Percentiles rank a stretch among this genome's conserved stretches.
Evolutionary conservation across 2,329 filamentous ascomycete genomes (phyloP).

Genomic region (Fusarium sp.): DNA sequence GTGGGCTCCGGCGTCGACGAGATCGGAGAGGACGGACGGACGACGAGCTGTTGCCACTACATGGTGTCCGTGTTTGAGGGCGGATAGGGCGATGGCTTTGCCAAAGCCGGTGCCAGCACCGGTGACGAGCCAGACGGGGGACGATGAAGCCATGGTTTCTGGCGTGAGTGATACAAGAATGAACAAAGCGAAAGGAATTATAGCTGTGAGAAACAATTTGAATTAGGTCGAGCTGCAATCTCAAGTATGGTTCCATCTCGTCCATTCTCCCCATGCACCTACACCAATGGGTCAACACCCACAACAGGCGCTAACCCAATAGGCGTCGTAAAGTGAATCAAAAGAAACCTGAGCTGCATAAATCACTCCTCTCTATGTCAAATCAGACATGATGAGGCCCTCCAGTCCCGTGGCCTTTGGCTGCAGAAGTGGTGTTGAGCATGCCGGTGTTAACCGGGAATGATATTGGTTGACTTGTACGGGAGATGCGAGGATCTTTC

Average conservation of each 20-base stretch:
- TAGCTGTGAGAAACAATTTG: background rate
- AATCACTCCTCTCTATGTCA: background rate
- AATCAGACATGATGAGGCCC: background rate
- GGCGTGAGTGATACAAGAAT: no score
- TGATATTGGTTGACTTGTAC: background rate
- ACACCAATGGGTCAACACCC: background rate
- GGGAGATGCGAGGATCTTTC: background rate
- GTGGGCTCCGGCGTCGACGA: conserved; percentile 16
- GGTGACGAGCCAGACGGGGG: conserved; percentile 60
- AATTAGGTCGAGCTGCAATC: background rate
- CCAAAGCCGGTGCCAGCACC: conserved; percentile 61
- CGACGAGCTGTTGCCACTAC: conserved; percentile 59
- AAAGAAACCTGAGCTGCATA: background rate
- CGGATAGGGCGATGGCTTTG: conserved; percentile 55
- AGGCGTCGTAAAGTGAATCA: background rate
- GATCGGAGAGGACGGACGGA: conserved; percentile 26
- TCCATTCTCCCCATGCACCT: background rate
- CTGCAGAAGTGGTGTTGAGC: background rate
- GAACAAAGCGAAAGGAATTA: background rate
- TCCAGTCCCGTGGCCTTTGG: background rate
- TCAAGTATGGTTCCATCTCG: background rate
- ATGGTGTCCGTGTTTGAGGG: conserved; percentile 56
- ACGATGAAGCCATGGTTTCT: conserved; percentile 30
- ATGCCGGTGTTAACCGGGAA: background rate
- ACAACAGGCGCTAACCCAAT: background rate